Conservation (phyloP, 129 eudicot genomes). For the Ambrosia artemisiifolia region DNA sequence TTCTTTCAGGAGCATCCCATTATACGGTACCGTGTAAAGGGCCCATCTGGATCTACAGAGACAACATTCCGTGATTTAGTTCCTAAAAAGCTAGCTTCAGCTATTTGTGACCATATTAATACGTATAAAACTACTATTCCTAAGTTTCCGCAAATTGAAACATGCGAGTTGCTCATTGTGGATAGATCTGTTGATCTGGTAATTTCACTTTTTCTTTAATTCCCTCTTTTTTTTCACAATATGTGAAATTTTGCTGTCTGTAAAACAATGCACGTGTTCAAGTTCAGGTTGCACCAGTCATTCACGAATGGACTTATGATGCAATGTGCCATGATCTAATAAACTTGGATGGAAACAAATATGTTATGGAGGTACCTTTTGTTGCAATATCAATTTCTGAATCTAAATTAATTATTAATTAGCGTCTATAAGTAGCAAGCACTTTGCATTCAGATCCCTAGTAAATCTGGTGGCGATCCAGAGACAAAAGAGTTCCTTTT, state of each 20-base stretch:
- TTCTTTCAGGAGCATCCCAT: constrained; percentile 66
- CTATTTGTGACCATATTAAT: constrained; percentile 54
- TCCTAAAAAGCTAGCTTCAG: constrained; percentile 72
- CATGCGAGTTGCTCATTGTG: constrained; percentile 84
- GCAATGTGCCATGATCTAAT: constrained; percentile 98
- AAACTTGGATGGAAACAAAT: constrained; percentile 92
- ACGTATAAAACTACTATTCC: constrained; percentile 67
- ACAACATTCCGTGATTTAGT: constrained; percentile 50
- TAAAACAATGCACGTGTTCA: constrained; percentile 25
- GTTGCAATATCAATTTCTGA: neutral
- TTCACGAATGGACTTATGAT: constrained; percentile 99
- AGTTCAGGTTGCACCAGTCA: constrained; percentile 86
- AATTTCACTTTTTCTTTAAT: neutral
- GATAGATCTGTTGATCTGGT: constrained; percentile 97
- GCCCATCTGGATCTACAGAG: constrained; percentile 30
- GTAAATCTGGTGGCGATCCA: constrained; percentile 86
- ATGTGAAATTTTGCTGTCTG: neutral
- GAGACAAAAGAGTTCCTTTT: constrained; percentile 72
- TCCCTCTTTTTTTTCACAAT: neutral
- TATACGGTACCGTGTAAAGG: constrained; percentile 79
- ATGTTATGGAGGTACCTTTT: constrained; percentile 63
- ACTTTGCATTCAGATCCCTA: constrained; percentile 49
- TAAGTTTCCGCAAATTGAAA: constrained; percentile 76
- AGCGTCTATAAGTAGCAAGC: constrained; percentile 16
- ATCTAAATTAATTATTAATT: neutral